Evolutionary conservation across 345 rosid genomes (phyloP).

Genomic region (Theobroma cacao): DNA sequence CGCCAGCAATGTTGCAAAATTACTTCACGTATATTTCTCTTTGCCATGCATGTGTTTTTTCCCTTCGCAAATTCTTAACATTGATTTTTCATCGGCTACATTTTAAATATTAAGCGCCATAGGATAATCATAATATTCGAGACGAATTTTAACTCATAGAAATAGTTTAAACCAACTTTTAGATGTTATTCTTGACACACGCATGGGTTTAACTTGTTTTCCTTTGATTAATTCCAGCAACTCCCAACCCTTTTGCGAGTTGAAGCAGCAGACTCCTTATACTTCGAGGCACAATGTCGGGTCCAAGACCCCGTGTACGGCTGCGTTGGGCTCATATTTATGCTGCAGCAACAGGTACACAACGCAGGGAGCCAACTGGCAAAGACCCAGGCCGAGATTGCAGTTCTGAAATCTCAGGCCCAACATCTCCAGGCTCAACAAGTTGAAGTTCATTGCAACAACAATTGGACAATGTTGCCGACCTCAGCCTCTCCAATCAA

Average conservation of each 20-base stretch:
- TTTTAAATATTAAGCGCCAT: no score
- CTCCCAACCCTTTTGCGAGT: conserved; percentile 39
- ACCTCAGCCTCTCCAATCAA: neutral
- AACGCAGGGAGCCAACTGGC: neutral
- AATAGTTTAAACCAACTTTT: no score
- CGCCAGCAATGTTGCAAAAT: conserved; percentile 66
- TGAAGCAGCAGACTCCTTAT: conserved; percentile 48
- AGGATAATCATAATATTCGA: no score
- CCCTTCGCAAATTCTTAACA: no score
- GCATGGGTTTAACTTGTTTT: neutral
- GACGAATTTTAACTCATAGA: no score
- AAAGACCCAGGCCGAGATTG: no score
- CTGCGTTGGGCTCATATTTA: conserved; percentile 43
- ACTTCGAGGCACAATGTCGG: conserved; percentile 58
- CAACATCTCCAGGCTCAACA: neutral
- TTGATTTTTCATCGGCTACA: no score
- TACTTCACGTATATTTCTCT: conserved; percentile 51
- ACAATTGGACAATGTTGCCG: neutral
- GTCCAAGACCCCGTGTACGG: conserved; percentile 62
- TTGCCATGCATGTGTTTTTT: no score
- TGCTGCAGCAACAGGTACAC: conserved; percentile 47
- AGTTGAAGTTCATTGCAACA: neutral
- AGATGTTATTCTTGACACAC: no score
- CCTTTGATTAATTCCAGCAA: conserved; percentile 34
- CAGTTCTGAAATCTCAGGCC: no score